Evolutionary conservation across 352 stramenopile genomes (phyloP), one percentile per base, ranked within the genome.

Genomic region (Pythium dissotocum): DNA sequence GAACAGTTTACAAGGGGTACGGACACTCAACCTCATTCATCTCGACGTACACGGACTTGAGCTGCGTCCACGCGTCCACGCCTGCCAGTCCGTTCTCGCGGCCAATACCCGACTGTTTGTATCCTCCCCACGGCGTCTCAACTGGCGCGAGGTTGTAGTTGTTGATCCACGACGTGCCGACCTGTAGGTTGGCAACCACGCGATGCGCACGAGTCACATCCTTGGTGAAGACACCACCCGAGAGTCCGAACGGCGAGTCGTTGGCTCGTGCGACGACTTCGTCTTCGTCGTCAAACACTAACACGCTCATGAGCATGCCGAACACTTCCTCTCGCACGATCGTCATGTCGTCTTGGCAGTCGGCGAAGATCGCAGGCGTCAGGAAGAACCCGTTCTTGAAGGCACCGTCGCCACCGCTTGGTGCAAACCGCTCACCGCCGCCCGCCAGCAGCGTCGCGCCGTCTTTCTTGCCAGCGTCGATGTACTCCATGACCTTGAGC

Each of bases 71-170:
- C 35, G 94, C 90, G 13, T 95, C 72, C 46, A 95, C 73, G 18
- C 86, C 87, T 1, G 85, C 84, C 14, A 90, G 68, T 7, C 95
- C 94, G 67, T 98, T 98, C 72, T 98, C 95, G 49, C 92, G 87
- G 13, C 95, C 95, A 7, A 98, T 70, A 0, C 96, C 96, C 16
- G 88, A 97, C 49, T 91, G 75, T 79, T 98, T 98, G 70, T 83
- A 90, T 10, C 94, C 94, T 32, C 93, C 93, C 89, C 92, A 98
- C 9, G 93, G 89, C 1, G 92, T 85, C 63, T 93, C 79, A 32
- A 89, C 82, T 5, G 89, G 89, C n/a, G 85, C 76, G 10, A 97
- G 79, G 64, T 97, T 95, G 82, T 97, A 96, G 72, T 93, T 93
- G 77, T 97, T 97, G 66, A 96, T 91, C 87, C 87, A 97, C 35